Evolutionary conservation across 805 yeast genomes (phyloP).

Genomic region (Grigorovia jiainica): DNA sequence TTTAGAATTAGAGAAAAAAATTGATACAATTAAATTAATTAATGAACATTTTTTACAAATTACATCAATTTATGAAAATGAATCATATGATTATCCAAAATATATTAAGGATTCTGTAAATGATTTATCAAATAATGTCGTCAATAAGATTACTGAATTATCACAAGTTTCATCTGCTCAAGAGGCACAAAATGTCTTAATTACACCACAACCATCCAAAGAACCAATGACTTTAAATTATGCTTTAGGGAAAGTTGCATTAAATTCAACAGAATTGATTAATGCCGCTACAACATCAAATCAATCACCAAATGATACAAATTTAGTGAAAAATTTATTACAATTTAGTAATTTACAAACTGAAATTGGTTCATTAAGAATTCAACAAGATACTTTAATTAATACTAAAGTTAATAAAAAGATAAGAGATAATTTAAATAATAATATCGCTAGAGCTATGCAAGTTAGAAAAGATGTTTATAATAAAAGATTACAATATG

Average conservation of each 20-base stretch:
- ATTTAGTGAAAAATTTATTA: constrained; percentile 45
- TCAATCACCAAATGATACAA: constrained; percentile 30
- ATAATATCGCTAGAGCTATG: constrained; percentile 52
- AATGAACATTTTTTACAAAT: constrained; percentile 49
- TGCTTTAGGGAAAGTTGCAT: constrained; percentile 70
- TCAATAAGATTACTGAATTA: constrained; percentile 54
- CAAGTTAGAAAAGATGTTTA: constrained; percentile 66
- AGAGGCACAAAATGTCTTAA: constrained; percentile 71
- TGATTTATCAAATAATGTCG: constrained; percentile 58
- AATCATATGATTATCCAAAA: constrained; percentile 77
- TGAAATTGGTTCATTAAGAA: constrained; percentile 71
- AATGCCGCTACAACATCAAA: constrained; percentile 9
- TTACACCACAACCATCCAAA: constrained; percentile 38
- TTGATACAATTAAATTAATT: constrained; percentile 63
- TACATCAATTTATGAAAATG: constrained; percentile 53
- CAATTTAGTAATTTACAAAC: constrained; percentile 61
- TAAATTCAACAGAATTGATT: constrained; percentile 31
- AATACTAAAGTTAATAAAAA: constrained; percentile 60
- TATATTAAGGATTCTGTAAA: constrained; percentile 63
- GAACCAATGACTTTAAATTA: constrained; percentile 76
- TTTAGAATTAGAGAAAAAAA: constrained; percentile 58
- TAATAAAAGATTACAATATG: constrained; percentile 68
- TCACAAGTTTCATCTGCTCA: constrained; percentile 65
- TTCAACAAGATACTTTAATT: constrained; percentile 72
- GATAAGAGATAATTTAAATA: constrained; percentile 50